phyloP scores from a whole-genome alignment of 2,329 filamentous ascomycete genomes.

The Leptodontidium sp. region DNA sequence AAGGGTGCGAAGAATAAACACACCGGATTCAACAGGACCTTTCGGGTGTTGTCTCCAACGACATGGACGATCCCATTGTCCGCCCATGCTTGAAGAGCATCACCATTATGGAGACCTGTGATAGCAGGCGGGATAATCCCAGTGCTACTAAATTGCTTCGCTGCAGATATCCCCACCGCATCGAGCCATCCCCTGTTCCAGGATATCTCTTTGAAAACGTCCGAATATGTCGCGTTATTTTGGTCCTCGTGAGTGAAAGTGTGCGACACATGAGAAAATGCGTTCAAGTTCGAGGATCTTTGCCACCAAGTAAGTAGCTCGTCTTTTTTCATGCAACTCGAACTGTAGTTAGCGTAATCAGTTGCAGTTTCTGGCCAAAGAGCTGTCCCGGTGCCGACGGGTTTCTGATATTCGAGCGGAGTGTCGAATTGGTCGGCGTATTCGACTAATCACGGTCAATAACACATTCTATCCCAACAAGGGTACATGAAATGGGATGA shows the following conservation, averaged over 20 bases:
- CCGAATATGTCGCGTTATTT: constrained; percentile 66
- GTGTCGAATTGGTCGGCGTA: constrained; percentile 56
- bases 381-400: constrained; percentile 57
- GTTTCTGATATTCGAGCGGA: constrained; percentile 55
- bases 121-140: constrained; percentile 70
- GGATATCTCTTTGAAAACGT: constrained; percentile 63
- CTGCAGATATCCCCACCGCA: constrained; percentile 58
- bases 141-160: constrained; percentile 58
- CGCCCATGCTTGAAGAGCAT: constrained; percentile 65
- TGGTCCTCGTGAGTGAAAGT: constrained; percentile 67
- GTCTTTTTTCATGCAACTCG: constrained; percentile 57
- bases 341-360: constrained; percentile 39
- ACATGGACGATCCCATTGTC: constrained; percentile 67
- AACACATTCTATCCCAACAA: not conserved
- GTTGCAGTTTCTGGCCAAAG: constrained; percentile 54
- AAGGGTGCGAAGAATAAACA: not conserved
- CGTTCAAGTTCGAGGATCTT: constrained; percentile 56
- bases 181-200: constrained; percentile 68
- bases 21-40: constrained; percentile 57
- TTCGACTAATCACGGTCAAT: constrained; percentile 50
- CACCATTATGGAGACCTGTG: constrained; percentile 70
- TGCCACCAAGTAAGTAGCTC: constrained; percentile 61
- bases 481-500: not conserved
- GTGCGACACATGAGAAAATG: constrained; percentile 66
- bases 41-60: constrained; percentile 69